A percentile compares a stretch with the other conserved stretches of the same genome.
These are phyloP conservation scores for Teunomyces gatunensis DNA, from an alignment of 805 yeast genomes.

Conservation along the genomic window DNA sequence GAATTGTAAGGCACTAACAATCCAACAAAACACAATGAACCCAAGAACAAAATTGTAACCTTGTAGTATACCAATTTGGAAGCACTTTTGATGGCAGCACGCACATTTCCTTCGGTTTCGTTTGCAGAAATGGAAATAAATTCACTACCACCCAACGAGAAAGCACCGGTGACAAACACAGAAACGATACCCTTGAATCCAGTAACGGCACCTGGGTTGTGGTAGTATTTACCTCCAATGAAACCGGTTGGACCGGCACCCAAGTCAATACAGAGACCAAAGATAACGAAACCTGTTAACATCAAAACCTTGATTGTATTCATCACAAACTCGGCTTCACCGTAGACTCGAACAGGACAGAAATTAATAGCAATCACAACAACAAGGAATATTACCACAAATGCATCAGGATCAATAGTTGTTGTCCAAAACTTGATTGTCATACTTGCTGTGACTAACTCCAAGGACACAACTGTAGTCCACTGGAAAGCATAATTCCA, in stretches of 20 bases:
- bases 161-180: conserved; percentile 32
- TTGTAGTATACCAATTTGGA: conserved; percentile 27
- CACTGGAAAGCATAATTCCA: conserved; percentile 38
- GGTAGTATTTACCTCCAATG: conserved; percentile 32
- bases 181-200: conserved; percentile 29
- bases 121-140: conserved; percentile 31
- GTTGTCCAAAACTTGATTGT: conserved; percentile 28
- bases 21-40: conserved; percentile 29
- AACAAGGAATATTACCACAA: conserved; percentile 24
- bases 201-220: conserved; percentile 29
- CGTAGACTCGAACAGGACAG: conserved; percentile 27
- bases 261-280: conserved; percentile 26
- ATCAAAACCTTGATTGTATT: conserved; percentile 22
- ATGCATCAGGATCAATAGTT: conserved; percentile 16
- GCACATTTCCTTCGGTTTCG: conserved; percentile 24
- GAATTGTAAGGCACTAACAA: conserved; percentile 38
- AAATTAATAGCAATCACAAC: conserved; percentile 21
- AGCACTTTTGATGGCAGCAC: conserved; percentile 19
- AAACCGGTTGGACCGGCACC: conserved; percentile 27
- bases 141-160: conserved; percentile 33
- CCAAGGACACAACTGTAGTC: conserved; percentile 25
- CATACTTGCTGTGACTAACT: conserved; percentile 25
- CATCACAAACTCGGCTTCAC: conserved; percentile 30
- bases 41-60: conserved; percentile 26
- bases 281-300: conserved; percentile 26